phyloP scores from a whole-genome alignment of 257 asterid species.

The Salvia splendens region DNA sequence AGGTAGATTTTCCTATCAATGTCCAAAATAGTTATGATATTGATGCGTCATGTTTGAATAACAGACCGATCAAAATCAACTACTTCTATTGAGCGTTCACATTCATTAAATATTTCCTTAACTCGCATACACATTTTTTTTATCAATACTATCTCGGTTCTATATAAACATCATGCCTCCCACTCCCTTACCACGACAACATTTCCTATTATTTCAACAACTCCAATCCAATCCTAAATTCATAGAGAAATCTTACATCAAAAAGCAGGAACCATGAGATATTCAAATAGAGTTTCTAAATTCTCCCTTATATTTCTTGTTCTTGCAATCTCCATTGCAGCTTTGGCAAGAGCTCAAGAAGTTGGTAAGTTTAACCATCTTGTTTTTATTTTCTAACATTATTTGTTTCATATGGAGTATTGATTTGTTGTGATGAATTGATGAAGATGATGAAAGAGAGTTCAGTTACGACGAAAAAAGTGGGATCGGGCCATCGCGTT shows the following conservation, averaged over 20 bases:
- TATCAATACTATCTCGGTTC: neutral
- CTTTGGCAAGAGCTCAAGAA: conserved; percentile 43
- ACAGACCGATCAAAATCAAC: conserved; percentile 22
- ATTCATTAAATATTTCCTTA: neutral
- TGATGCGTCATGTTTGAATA: neutral
- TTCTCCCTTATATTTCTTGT: conserved; percentile 30
- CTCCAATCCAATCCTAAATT: neutral
- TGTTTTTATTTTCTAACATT: too few relatives aligned
- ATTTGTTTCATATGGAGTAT: neutral
- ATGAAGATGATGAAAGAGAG: conserved; percentile 66
- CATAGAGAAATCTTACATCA: neutral
- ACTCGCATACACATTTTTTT: neutral
- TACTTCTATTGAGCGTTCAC: conserved; percentile 20
- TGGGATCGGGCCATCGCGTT: conserved; percentile 57
- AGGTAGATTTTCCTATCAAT: neutral
- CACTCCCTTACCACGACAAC: neutral
- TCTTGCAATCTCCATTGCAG: conserved; percentile 26
- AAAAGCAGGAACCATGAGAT: neutral
- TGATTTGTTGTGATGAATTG: neutral
- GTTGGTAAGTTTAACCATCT: conserved; percentile 40
- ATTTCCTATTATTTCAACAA: neutral
- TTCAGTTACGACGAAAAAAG: conserved; percentile 58
- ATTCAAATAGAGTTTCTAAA: neutral
- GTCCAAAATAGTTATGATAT: conserved; percentile 1
- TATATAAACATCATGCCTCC: conserved; percentile 13